Percentiles rank a stretch among this genome's conserved stretches.
These are phyloP conservation scores for Trichoderma orchidacearum DNA, from an alignment of 495 filamentous ascomycete genomes.

Conservation along the genomic window DNA sequence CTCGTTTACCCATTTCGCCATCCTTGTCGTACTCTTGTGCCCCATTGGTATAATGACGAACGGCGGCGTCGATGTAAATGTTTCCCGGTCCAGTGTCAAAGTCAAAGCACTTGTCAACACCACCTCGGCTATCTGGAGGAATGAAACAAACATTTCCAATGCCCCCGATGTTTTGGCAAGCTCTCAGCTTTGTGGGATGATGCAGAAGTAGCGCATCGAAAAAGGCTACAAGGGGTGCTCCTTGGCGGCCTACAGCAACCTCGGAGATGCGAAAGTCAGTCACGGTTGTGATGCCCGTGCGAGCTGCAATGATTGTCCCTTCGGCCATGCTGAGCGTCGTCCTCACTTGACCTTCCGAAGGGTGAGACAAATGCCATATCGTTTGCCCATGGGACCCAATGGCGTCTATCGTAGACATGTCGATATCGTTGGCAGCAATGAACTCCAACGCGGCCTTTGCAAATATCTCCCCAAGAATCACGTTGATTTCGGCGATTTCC, in stretches of 20 bases:
- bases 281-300: conserved; percentile 26
- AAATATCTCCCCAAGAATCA: conserved; percentile 37
- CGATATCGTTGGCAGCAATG: conserved; percentile 27
- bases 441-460: conserved; percentile 32
- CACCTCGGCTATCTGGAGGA: conserved; percentile 34
- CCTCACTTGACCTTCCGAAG: conserved; percentile 28
- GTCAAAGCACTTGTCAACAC: conserved; percentile 33
- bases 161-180: conserved; percentile 46
- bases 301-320: conserved; percentile 23
- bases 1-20: conserved; percentile 38
- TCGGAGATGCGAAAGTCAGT: conserved; percentile 32
- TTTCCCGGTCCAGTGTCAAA: conserved; percentile 39
- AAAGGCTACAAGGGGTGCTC: conserved; percentile 32
- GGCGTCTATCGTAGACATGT: conserved; percentile 34
- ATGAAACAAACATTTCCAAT: conserved; percentile 49
- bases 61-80: conserved; percentile 29
- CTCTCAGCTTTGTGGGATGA: conserved; percentile 40
- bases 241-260: conserved; percentile 29
- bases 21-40: conserved; percentile 31
- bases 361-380: conserved; percentile 43
- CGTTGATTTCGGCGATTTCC: conserved; percentile 38
- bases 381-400: conserved; percentile 45
- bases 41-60: conserved; percentile 30
- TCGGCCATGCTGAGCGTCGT: conserved; percentile 34
- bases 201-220: conserved; percentile 38